These are phyloP conservation scores for Suillus cothurnatus DNA, from an alignment of 768 basidiomycete genomes.

Conservation along the genomic window DNA sequence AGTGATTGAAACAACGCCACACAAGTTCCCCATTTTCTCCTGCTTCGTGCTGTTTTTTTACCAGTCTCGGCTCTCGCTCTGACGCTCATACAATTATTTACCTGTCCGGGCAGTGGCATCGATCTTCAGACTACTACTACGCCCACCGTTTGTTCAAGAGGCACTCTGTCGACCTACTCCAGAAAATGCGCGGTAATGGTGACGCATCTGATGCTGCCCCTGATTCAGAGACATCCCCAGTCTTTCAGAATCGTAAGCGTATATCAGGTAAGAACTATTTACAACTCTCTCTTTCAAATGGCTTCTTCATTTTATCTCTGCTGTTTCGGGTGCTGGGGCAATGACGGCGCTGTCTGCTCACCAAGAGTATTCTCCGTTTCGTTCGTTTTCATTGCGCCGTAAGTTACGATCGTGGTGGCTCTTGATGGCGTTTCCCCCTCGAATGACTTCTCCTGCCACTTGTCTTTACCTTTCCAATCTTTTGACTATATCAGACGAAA, in stretches of 20 bases:
- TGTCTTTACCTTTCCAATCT: not conserved
- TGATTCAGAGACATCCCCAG: not conserved
- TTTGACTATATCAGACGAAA: not conserved
- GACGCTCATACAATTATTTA: not conserved
- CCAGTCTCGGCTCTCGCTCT: not conserved
- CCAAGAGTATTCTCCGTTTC: not conserved
- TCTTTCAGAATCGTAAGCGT: conserved; percentile 5
- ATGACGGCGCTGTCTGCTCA: not conserved
- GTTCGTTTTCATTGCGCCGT: not conserved
- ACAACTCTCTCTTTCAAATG: not conserved
- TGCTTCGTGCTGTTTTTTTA: not conserved
- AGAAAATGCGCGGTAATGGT: conserved; percentile 7
- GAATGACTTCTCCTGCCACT: not conserved
- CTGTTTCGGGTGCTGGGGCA: not conserved
- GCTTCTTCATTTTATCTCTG: not conserved
- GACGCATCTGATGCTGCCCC: not conserved
- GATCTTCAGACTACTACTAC: not conserved
- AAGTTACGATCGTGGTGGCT: not conserved
- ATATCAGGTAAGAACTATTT: conserved; percentile 6
- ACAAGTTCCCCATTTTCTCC: not conserved
- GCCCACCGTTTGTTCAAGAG: conserved; percentile 2
- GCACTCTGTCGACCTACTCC: conserved; percentile 2
- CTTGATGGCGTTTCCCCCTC: not conserved
- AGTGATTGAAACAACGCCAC: not conserved
- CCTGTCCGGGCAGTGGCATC: not conserved